Evolutionary conservation across 495 filamentous ascomycete genomes (phyloP).

Genomic region (Neurospora tetraspora): DNA sequence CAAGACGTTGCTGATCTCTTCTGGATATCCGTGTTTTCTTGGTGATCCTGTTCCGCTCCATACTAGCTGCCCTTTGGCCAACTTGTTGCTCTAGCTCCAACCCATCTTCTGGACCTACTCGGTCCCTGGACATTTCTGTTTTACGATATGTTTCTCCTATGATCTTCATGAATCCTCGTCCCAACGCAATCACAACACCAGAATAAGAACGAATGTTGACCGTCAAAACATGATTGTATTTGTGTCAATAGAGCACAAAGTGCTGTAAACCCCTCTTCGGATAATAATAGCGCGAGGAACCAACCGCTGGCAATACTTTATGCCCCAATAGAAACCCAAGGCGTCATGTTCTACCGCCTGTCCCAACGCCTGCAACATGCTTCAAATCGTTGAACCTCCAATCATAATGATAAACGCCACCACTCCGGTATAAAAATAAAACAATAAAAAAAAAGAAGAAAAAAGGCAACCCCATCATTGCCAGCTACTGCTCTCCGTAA

Average conservation of each 20-base stretch:
- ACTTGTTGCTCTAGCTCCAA: too few relatives aligned
- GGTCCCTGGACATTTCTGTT: too few relatives aligned
- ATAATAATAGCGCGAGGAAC: background rate
- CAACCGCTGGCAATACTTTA: background rate
- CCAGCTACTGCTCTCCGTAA: background rate
- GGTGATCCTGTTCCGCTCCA: too few relatives aligned
- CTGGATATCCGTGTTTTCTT: too few relatives aligned
- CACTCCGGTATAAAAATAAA: background rate
- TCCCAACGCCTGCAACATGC: background rate
- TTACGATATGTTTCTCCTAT: too few relatives aligned
- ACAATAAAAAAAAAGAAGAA: background rate
- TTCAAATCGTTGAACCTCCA: background rate
- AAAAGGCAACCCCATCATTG: background rate
- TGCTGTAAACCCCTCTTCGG: background rate
- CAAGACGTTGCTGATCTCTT: too few relatives aligned
- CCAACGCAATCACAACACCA: background rate
- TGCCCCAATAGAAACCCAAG: background rate
- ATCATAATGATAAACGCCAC: background rate
- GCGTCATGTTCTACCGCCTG: background rate
- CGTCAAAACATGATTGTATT: background rate
- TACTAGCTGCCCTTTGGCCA: too few relatives aligned
- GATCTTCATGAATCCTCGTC: too few relatives aligned
- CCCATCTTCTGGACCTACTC: too few relatives aligned
- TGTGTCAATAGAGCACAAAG: background rate
- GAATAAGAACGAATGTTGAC: background rate